Base-by-base conservation (phyloP, 352 stramenopile species). In the Pythium biforme region DNA sequence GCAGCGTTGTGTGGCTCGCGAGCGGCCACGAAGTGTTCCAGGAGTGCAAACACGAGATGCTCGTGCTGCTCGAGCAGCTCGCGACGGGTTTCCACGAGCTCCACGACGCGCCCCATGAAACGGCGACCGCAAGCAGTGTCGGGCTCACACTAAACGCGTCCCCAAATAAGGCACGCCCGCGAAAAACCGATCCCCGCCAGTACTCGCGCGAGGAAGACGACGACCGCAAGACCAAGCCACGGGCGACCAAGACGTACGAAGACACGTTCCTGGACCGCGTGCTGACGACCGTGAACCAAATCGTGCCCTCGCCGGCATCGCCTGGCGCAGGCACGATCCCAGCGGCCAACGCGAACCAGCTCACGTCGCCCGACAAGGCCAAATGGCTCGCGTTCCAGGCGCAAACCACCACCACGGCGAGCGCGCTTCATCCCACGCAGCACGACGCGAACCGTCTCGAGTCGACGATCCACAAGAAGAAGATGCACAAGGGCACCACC, bases 21-120 rank as follows among this genome's bases (percentile, higher is more conserved):
- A 82, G 89, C 12, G 96, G 96, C 9, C 96, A 98, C 60, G 95
- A 98, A 54, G 69, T 98, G 27, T 87, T 98, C 55, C 95, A 98
- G 68, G 95, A 99, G 60, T 88, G 88, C 64, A 97, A 96, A 33
- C 74, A 91, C 20, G 72, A 93, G 37, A 79, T 92, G 53, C 74
- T 94, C 4, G 33, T 84, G 52, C 70, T 98, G 12, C 64, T 99
- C 7, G 96, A 99, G 68, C 94, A 98, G 55, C 80, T 98, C 23
- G 73, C 97, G 51, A 97, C 91, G 10, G 95, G 95, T 0, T 98
- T 97, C 68, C 93, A 98, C 73, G 94, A 98, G 61, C 51, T 84
- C 2, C 73, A 97, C 53, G 88, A 97, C 46, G 67, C 88, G 0
- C 64, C 69, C 0, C 65, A 84, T 33, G 57, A 62, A 26, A 76